phyloP scores from a whole-genome alignment of 1,139 yeast genomes.

The Wickerhamomyces sp. region DNA sequence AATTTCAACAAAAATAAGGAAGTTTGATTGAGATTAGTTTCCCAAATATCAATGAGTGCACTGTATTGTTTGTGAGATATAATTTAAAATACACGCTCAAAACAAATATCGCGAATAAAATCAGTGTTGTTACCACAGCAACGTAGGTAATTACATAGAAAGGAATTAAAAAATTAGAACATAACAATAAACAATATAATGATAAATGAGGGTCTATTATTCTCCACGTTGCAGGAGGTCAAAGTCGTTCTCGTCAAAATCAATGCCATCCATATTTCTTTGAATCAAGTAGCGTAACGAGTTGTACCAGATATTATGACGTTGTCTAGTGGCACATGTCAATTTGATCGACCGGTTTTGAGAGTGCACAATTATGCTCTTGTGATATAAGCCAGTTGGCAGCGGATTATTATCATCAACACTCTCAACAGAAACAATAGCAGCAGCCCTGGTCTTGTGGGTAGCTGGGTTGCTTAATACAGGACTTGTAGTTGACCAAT shows the following conservation, averaged over 20 bases:
- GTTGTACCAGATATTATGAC: conserved; percentile 91
- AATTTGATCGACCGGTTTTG: conserved; percentile 65
- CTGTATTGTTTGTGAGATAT: background rate
- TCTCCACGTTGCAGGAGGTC: conserved; percentile 3
- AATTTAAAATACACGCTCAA: background rate
- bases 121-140: no score
- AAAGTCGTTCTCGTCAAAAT: conserved; percentile 29
- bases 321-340: conserved; percentile 82
- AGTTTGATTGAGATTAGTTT: no score
- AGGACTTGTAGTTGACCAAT: conserved; percentile 87
- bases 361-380: conserved; percentile 75
- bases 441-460: conserved; percentile 71
- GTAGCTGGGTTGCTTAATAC: conserved; percentile 64
- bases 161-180: background rate
- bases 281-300: conserved; percentile 74
- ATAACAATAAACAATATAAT: background rate
- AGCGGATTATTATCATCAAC: conserved; percentile 83
- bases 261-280: conserved; percentile 60
- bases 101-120: no score
- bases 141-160: no score
- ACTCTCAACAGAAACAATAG: conserved; percentile 74
- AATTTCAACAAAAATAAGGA: no score
- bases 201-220: no score
- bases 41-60: background rate
- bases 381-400: conserved; percentile 86